Conservation (phyloP, 116 monocot species). For the Cymodocea nodosa region DNA sequence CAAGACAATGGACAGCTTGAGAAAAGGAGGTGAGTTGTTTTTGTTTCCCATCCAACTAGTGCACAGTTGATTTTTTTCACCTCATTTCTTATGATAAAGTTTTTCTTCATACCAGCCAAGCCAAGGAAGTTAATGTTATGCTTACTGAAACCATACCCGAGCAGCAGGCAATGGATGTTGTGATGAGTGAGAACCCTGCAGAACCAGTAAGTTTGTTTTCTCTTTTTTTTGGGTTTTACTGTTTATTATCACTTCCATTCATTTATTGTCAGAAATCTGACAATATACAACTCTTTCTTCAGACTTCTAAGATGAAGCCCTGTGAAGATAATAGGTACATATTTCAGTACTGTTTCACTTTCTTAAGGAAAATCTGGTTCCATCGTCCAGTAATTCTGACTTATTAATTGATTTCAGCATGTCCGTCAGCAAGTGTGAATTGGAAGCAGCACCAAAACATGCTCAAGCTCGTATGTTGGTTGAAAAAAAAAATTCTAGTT, state of each 20-base stretch:
- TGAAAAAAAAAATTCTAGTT: neutral
- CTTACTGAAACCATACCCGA: neutral
- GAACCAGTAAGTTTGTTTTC: constrained; percentile 5
- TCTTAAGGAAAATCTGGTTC: neutral
- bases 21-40: constrained; percentile 5
- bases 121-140: neutral
- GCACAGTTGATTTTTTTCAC: neutral
- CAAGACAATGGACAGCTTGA: constrained; percentile 4
- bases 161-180: neutral
- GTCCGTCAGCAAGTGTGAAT: neutral
- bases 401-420: neutral
- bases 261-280: neutral
- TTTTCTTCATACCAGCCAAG: neutral
- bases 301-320: constrained; percentile 2
- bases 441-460: neutral
- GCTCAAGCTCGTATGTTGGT: neutral
- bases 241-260: neutral
- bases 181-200: neutral
- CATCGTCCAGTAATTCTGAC: neutral
- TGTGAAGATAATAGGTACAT: constrained; percentile 4
- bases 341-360: neutral
- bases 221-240: constrained; percentile 1
- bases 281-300: neutral
- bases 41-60: neutral
- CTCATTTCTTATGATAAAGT: neutral